Base-by-base conservation (phyloP, 2,329 filamentous ascomycete genomes). In the Mariannaea elegans region DNA sequence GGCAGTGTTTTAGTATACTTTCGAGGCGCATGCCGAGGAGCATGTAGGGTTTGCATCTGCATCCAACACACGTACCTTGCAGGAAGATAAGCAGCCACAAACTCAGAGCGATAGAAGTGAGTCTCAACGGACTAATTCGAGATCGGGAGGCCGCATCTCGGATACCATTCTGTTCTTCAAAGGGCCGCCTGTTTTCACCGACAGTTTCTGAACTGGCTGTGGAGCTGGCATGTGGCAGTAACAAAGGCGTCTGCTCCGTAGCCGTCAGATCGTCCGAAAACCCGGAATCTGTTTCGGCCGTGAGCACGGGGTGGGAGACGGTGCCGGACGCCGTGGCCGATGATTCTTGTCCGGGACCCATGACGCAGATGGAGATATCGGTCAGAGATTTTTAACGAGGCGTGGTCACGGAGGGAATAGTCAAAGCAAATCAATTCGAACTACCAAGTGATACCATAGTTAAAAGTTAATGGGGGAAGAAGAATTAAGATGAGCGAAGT, bases 101-200 rank as follows among this genome's bases (percentile, higher is more conserved):
- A 61, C 62, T 66, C 14, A 64, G 62, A 13, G 82, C 76, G 53
- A 89, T 83, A 41, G 81, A 77, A 2, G 78, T 39, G 7, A 73
- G 79, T 47, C 83, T 74, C 10, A 69, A 59, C 12, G 67, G 54
- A 9, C 73, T 64, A 34, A 77, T 69, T 2, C 32, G 65, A 12
- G 52, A 56, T 67, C 52, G 54, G 72, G 24, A 19, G 14, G 42
- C 16, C 14, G 24, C 49, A 42, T 62, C 46, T 8, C 59, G 61
- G 29, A 60, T 34, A 44, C 14, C 31, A 55, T 29, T 47, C 38
- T 41, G 50, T 34, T 49, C 9, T 23, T 62, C 56, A n/a, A 45
- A 54, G 10, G 31, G 18, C 5, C 16, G 8, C 1, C 44, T 32
- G 7, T 13, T 24, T 6, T 46, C 31, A 2, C 24, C 19, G 12